A percentile compares a stretch with the other conserved stretches of the same genome.
phyloP scores from a whole-genome alignment of 2,329 filamentous ascomycete genomes.

The Aspergillaceae sp. region DNA sequence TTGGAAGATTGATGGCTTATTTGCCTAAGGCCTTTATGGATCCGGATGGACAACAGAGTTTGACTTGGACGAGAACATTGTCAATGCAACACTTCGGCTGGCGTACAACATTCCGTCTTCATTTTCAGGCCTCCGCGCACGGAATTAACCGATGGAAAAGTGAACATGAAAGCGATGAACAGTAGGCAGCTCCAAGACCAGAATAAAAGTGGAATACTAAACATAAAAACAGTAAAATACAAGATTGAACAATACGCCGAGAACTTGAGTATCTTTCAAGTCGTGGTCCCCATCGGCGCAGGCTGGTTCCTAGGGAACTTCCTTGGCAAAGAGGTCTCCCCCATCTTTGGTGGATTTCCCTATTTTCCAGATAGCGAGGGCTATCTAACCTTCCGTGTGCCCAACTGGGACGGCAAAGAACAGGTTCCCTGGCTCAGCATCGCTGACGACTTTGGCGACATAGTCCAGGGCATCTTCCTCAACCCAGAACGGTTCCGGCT shows the following conservation, averaged over 20 bases:
- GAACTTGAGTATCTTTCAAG: constrained; percentile 25
- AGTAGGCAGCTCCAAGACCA: constrained; percentile 13
- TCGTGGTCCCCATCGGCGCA: constrained; percentile 28
- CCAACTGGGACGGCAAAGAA: constrained; percentile 34
- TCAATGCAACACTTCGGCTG: constrained; percentile 25
- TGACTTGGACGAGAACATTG: constrained; percentile 28
- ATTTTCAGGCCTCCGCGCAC: constrained; percentile 26
- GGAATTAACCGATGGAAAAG: constrained; percentile 26
- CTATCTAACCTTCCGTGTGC: constrained; percentile 27
- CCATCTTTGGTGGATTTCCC: constrained; percentile 37
- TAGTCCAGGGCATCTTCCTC: constrained; percentile 40
- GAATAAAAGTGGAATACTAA: background rate
- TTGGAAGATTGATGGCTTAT: too few relatives aligned
- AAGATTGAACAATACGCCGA: constrained; percentile 31
- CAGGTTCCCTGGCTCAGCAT: constrained; percentile 35
- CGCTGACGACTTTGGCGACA: constrained; percentile 37
- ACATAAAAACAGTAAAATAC: constrained; percentile 20
- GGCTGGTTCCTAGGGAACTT: constrained; percentile 41
- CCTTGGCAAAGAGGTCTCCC: constrained; percentile 24
- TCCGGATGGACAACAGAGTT: constrained; percentile 20
- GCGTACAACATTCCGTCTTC: constrained; percentile 30
- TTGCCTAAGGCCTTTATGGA: constrained; percentile 1
- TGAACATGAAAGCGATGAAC: constrained; percentile 26
- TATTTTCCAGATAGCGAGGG: constrained; percentile 27
- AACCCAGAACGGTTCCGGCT: constrained; percentile 28